These are phyloP conservation scores for Oryza brachyantha DNA, from an alignment of 176 grass and related monocot species.

Conservation along the genomic window DNA sequence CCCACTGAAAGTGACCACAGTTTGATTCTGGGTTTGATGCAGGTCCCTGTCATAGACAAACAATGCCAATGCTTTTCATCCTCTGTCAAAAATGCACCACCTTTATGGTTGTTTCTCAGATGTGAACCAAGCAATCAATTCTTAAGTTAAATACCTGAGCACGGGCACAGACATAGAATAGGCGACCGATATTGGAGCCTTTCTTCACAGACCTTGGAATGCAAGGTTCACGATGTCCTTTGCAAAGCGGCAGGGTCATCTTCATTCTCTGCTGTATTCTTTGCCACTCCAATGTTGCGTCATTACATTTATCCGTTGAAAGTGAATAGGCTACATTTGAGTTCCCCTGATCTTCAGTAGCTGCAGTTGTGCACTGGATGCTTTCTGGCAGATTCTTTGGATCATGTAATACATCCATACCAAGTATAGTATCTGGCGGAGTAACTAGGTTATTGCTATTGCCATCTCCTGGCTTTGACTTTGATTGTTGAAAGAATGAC, in stretches of 20 bases:
- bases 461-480: conserved; percentile 24
- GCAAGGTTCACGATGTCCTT: conserved; percentile 94
- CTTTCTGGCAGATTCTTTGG: conserved; percentile 25
- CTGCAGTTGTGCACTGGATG: conserved; percentile 31
- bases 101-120: conserved; percentile 11
- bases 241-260: conserved; percentile 82
- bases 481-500: conserved; percentile 69
- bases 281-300: conserved; percentile 68
- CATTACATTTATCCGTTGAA: conserved; percentile 44
- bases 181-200: conserved; percentile 73
- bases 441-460: conserved; percentile 29
- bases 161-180: conserved; percentile 94
- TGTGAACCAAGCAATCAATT: conserved; percentile 1
- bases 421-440: conserved; percentile 23
- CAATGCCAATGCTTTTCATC: not conserved
- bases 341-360: conserved; percentile 31
- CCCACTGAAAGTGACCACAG: conserved; percentile 90
- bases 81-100: not conserved
- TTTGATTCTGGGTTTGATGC: conserved; percentile 84
- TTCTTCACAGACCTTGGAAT: conserved; percentile 96
- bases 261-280: conserved; percentile 96
- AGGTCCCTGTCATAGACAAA: conserved; percentile 61
- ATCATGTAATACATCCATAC: conserved; percentile 7
- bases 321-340: conserved; percentile 22
- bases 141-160: conserved; percentile 64